Evolutionary conservation across 257 asterid genomes (phyloP).

Genomic region (Solanum gracilifrons): DNA sequence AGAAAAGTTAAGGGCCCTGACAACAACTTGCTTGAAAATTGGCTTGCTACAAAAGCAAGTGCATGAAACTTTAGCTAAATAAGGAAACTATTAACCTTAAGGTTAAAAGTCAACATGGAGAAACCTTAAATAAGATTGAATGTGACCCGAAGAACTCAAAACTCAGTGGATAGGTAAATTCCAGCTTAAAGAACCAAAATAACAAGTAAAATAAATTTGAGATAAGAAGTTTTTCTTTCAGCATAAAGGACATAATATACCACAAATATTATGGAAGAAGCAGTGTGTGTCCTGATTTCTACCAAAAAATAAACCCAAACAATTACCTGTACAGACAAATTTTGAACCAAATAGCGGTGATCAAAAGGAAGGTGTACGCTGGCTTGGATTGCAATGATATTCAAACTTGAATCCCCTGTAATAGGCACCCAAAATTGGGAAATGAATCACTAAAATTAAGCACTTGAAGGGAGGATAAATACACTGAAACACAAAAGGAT

Average conservation of each 20-base stretch:
- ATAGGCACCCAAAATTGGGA: constrained; percentile 1
- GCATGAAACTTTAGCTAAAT: not conserved
- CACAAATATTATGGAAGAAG: not conserved
- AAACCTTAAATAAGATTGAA: not conserved
- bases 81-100: not conserved
- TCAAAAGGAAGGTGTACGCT: constrained; percentile 78
- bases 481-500: not conserved
- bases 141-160: not conserved
- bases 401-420: constrained; percentile 60
- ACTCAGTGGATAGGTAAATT: not conserved
- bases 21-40: not conserved
- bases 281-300: not conserved
- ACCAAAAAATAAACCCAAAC: not conserved
- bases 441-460: constrained; percentile 1
- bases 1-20: not conserved
- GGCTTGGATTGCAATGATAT: constrained; percentile 78
- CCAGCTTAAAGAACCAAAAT: not conserved
- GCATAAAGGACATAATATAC: not conserved
- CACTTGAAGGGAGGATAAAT: not conserved
- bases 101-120: not conserved
- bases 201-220: not conserved
- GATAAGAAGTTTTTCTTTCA: not conserved
- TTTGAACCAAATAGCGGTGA: constrained; percentile 71
- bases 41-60: not conserved
- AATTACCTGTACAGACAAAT: constrained; percentile 76